A percentile compares a stretch with the other conserved stretches of the same genome.
phyloP scores from a whole-genome alignment of 1,139 yeast genomes.

The Scheffersomyces insectosa region DNA sequence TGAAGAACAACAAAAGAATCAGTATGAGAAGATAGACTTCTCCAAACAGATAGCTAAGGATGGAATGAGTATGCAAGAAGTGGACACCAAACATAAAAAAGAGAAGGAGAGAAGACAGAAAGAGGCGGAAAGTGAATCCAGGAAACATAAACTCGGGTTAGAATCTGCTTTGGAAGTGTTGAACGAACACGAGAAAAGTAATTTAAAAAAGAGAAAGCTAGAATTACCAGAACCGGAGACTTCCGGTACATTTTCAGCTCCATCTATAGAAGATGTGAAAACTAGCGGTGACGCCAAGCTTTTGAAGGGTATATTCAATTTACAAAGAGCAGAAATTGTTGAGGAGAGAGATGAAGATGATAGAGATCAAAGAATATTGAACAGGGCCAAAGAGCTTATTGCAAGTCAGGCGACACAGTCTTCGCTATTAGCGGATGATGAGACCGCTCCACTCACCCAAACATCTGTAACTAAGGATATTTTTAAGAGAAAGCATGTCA shows the following conservation, averaged over 20 bases:
- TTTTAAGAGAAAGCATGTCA: slow-evolving; percentile 8
- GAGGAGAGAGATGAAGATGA: slow-evolving; percentile 20
- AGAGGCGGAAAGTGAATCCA: slow-evolving; percentile 14
- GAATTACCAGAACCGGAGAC: slow-evolving; percentile 51
- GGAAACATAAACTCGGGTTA: slow-evolving; percentile 20
- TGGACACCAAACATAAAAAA: slow-evolving; percentile 34
- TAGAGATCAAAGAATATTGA: slow-evolving; percentile 4
- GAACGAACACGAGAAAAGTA: slow-evolving; percentile 34
- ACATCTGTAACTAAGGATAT: slow-evolving; percentile 4
- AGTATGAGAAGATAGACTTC: slow-evolving; percentile 40
- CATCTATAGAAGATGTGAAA: slow-evolving; percentile 2
- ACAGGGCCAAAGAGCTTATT: slow-evolving; percentile 17
- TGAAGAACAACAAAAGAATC: slow-evolving; percentile 53
- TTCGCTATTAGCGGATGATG: slow-evolving; percentile 12
- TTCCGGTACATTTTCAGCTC: slow-evolving; percentile 12
- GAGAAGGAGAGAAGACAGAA: slow-evolving; percentile 27
- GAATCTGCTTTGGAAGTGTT: slow-evolving; percentile 38
- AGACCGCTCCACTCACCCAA: too few relatives aligned
- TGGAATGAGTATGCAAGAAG: slow-evolving; percentile 50
- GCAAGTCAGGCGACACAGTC: slow-evolving; percentile 16
- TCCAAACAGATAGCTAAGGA: slow-evolving; percentile 44
- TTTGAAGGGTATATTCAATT: background rate
- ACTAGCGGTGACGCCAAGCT: background rate
- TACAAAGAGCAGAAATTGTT: slow-evolving; percentile 30
- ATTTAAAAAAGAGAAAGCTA: slow-evolving; percentile 53